These are phyloP conservation scores for Calvatia gigantea DNA, from an alignment of 768 basidiomycete species.

Conservation along the genomic window DNA sequence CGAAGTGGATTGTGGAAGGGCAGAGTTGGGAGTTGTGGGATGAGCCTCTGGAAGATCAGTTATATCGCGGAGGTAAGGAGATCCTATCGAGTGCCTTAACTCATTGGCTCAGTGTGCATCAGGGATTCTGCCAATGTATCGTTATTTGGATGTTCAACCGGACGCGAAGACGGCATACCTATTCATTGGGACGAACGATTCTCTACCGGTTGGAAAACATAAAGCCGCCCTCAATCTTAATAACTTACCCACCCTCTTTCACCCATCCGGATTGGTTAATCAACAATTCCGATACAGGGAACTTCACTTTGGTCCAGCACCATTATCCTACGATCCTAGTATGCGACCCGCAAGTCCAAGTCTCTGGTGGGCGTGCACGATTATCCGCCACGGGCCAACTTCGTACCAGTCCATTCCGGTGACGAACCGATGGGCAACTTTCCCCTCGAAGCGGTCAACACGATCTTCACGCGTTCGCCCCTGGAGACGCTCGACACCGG, in stretches of 20 bases:
- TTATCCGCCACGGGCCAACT: neutral
- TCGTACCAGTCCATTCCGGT: no score
- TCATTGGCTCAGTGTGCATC: neutral
- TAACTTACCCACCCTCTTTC: neutral
- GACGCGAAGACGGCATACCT: neutral
- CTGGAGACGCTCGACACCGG: neutral
- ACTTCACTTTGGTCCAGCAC: no score
- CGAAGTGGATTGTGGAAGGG: neutral
- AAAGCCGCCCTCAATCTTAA: constrained; percentile 4
- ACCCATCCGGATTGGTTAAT: neutral
- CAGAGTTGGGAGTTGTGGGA: neutral
- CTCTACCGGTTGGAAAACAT: neutral
- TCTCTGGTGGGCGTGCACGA: neutral
- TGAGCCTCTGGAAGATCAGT: neutral
- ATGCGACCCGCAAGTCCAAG: neutral
- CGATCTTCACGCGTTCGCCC: neutral
- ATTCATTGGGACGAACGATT: neutral
- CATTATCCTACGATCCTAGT: neutral
- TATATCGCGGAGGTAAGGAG: neutral
- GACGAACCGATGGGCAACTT: neutral
- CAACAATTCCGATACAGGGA: neutral
- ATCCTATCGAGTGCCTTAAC: no score
- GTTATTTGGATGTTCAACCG: neutral
- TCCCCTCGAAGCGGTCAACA: neutral
- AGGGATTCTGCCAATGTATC: neutral